Evolutionary conservation across 2,329 filamentous ascomycete genomes (phyloP).

Genomic region (Juglanconis sp.): DNA sequence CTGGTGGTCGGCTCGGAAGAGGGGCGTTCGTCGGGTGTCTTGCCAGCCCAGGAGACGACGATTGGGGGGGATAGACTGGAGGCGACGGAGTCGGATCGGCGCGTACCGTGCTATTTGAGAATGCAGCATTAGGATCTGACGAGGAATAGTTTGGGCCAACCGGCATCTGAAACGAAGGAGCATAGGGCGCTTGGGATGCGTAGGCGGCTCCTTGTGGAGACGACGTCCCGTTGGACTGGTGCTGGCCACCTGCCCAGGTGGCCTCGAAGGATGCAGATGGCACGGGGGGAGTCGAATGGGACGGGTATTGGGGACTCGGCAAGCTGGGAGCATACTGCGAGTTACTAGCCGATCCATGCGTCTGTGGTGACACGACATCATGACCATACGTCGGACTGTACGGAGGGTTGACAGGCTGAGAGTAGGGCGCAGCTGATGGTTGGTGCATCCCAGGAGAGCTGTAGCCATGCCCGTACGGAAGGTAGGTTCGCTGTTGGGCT

Average conservation of each 20-base stretch:
- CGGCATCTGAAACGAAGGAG: constrained; percentile 50
- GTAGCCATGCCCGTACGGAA: constrained; percentile 42
- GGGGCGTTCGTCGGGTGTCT: constrained; percentile 60
- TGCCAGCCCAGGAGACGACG: constrained; percentile 43
- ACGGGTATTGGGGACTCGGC: constrained; percentile 33
- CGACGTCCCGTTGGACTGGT: constrained; percentile 20
- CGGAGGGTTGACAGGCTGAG: constrained; percentile 36
- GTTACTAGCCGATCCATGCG: constrained; percentile 13
- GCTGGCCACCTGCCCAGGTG: constrained; percentile 24
- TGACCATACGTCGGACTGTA: constrained; percentile 23
- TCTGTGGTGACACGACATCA: constrained; percentile 12
- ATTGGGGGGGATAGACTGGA: constrained; percentile 35
- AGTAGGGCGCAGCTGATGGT: constrained; percentile 30
- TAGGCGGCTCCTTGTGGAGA: constrained; percentile 13
- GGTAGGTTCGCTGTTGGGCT: constrained; percentile 51
- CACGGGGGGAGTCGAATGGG: constrained; percentile 24
- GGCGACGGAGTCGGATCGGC: constrained; percentile 47
- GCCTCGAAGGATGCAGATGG: constrained; percentile 17
- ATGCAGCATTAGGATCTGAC: constrained; percentile 42
- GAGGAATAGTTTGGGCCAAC: constrained; percentile 48
- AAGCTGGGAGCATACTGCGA: constrained; percentile 38
- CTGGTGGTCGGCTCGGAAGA: constrained; percentile 52
- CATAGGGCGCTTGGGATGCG: constrained; percentile 48
- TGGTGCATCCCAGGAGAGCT: constrained; percentile 34
- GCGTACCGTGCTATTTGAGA: constrained; percentile 41